A percentile compares a stretch with the other conserved stretches of the same genome.
Evolutionary conservation across 1,284 basidiomycete genomes (phyloP).

Genomic region (Thecaphora thlaspeos): DNA sequence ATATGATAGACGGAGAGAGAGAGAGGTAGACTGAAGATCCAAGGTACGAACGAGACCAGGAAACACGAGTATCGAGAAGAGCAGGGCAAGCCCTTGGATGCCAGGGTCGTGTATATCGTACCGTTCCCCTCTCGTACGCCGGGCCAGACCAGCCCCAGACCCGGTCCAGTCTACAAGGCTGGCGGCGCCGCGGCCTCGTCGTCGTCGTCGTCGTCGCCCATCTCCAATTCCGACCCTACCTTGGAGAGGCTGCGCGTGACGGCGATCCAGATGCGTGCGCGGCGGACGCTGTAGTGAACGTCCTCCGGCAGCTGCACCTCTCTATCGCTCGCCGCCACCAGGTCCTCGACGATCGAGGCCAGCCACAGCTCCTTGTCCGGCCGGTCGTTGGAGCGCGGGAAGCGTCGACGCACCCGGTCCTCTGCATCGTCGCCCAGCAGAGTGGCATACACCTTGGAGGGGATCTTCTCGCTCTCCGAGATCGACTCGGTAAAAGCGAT

Average conservation of each 20-base stretch:
- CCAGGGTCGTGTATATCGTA: no score
- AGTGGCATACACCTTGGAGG: conserved; percentile 3
- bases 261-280: conserved; percentile 12
- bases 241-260: neutral
- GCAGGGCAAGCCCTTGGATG: no score
- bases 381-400: conserved; percentile 2
- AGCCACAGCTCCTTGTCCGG: conserved; percentile 1
- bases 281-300: conserved; percentile 7
- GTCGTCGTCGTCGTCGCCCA: no score
- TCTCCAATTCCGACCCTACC: no score
- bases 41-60: no score
- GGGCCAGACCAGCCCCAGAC: no score
- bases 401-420: conserved; percentile 1
- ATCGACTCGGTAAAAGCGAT: conserved; percentile 2
- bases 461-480: neutral
- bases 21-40: no score
- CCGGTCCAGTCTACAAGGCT: no score
- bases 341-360: conserved; percentile 4
- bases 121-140: no score
- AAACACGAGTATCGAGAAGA: no score
- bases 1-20: no score
- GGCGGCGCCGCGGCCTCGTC: no score
- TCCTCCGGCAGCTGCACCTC: conserved; percentile 18
- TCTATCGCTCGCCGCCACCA: conserved; percentile 4
- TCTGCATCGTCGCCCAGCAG: conserved; percentile 7